A percentile compares a stretch with the other conserved stretches of the same genome.
These are phyloP conservation scores for Yarrowia porcina DNA, from an alignment of 805 yeast species.

Conservation along the genomic window DNA sequence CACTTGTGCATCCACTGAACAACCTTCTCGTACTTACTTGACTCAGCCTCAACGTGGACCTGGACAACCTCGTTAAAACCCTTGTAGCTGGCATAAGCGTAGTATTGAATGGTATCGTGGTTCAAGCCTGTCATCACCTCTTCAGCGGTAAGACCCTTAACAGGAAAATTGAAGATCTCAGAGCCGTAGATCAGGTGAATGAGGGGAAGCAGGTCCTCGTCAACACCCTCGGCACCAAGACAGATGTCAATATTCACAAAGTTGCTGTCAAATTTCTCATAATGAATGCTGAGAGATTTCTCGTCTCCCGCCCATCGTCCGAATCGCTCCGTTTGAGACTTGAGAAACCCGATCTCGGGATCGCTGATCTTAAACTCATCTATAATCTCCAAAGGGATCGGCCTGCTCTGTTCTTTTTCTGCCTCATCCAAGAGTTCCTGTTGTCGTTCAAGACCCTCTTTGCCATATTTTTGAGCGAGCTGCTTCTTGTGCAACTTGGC, in stretches of 20 bases:
- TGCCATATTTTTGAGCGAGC: conserved; percentile 54
- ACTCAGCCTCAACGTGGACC: conserved; percentile 59
- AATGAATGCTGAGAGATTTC: conserved; percentile 68
- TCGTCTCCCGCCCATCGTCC: conserved; percentile 45
- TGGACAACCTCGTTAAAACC: conserved; percentile 65
- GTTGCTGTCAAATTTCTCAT: conserved; percentile 75
- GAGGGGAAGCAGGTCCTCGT: conserved; percentile 56
- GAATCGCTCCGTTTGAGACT: conserved; percentile 56
- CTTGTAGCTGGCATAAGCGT: conserved; percentile 55
- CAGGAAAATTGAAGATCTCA: conserved; percentile 69
- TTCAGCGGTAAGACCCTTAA: conserved; percentile 71
- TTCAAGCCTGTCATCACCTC: conserved; percentile 71
- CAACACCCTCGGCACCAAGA: conserved; percentile 54
- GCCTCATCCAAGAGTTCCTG: conserved; percentile 57
- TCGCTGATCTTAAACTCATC: conserved; percentile 66
- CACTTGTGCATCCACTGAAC: conserved; percentile 73
- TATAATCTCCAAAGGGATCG: conserved; percentile 69
- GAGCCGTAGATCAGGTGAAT: conserved; percentile 54
- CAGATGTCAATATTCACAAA: conserved; percentile 68
- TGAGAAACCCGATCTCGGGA: conserved; percentile 70
- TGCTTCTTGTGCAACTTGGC: conserved; percentile 49
- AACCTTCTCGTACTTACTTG: conserved; percentile 60
- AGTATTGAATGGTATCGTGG: conserved; percentile 57
- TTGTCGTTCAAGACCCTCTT: conserved; percentile 55
- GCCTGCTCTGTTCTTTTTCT: conserved; percentile 61